A percentile compares a stretch with the other conserved stretches of the same genome.
phyloP scores from a whole-genome alignment of 2,329 filamentous ascomycete genomes.

The Penicillium vulpinum region DNA sequence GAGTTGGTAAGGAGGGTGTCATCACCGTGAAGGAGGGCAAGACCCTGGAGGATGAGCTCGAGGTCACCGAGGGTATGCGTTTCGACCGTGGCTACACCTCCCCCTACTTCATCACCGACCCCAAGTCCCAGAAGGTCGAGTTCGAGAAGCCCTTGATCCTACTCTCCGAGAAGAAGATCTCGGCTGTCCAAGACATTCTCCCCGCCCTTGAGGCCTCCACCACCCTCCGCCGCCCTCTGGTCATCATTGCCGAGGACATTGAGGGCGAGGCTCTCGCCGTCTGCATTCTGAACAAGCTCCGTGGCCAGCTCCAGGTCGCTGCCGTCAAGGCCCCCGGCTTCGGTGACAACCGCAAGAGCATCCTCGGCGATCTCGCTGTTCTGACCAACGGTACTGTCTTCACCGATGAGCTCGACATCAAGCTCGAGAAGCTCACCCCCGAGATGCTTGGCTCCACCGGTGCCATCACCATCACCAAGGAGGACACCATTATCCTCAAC shows the following conservation, averaged over 20 bases:
- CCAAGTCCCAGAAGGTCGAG: slow-evolving; percentile 98
- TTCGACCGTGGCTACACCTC: slow-evolving; percentile 99
- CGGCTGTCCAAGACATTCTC: slow-evolving; percentile 97
- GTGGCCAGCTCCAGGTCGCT: slow-evolving; percentile 96
- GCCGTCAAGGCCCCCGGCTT: slow-evolving; percentile 99
- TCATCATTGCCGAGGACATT: slow-evolving; percentile 99
- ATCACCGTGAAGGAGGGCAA: slow-evolving; percentile 99
- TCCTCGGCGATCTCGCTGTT: slow-evolving; percentile 93
- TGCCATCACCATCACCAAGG: slow-evolving; percentile 99
- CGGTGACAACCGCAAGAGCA: slow-evolving; percentile 99
- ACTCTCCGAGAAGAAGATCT: slow-evolving; percentile 99
- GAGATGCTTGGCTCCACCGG: slow-evolving; percentile 97
- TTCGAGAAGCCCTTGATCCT: slow-evolving; percentile 99
- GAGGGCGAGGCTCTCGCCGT: slow-evolving; percentile 97
- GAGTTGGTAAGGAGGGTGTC: slow-evolving; percentile 99
- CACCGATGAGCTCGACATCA: slow-evolving; percentile 96
- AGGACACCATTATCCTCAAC: slow-evolving; percentile 98
- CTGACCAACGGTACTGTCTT: slow-evolving; percentile 98
- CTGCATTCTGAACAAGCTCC: slow-evolving; percentile 99
- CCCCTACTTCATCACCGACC: slow-evolving; percentile 99
- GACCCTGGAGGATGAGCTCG: slow-evolving; percentile 95
- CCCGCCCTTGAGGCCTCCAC: slow-evolving; percentile 96
- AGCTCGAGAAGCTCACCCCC: slow-evolving; percentile 95
- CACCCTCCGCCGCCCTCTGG: slow-evolving; percentile 87
- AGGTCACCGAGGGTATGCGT: slow-evolving; percentile 99